Percentiles rank a stretch among this genome's conserved stretches.
Conservation (phyloP, 192 early-diverging fungal genomes). For the Cetraspora pellucida region DNA sequence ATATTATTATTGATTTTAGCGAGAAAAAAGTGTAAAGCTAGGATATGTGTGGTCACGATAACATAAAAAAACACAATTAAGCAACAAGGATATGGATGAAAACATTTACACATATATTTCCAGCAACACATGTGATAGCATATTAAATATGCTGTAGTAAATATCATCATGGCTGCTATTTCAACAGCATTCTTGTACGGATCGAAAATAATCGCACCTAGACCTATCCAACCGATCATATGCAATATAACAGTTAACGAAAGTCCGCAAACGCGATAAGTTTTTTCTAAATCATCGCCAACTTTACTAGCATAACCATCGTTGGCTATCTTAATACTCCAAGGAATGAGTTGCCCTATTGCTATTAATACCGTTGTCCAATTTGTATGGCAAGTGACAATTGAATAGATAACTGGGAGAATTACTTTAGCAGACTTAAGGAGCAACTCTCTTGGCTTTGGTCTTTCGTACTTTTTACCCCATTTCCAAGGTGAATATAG, state of each 20-base stretch:
- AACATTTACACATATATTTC: neutral
- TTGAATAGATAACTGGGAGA: slow-evolving; percentile 7
- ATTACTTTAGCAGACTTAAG: neutral
- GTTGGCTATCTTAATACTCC: slow-evolving; percentile 17
- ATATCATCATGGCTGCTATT: neutral
- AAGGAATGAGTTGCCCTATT: slow-evolving; percentile 12
- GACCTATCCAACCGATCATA: slow-evolving; percentile 3
- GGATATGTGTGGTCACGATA: slow-evolving; percentile 15
- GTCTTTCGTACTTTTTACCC: neutral
- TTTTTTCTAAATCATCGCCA: neutral
- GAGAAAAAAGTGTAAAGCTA: slow-evolving; percentile 12
- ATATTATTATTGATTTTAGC: neutral
- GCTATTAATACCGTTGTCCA: neutral
- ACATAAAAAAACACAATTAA: neutral
- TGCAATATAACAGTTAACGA: neutral
- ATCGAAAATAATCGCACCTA: neutral
- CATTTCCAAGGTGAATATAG: too few species aligned
- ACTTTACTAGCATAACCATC: slow-evolving; percentile 9
- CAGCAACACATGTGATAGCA: neutral
- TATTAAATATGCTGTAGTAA: neutral
- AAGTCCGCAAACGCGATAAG: neutral
- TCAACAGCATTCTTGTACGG: neutral
- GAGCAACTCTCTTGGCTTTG: neutral
- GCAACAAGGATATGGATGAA: too few species aligned
- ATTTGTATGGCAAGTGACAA: neutral